Conservation (phyloP, 176 grass and related monocot species). For the Bromus sterilis region DNA sequence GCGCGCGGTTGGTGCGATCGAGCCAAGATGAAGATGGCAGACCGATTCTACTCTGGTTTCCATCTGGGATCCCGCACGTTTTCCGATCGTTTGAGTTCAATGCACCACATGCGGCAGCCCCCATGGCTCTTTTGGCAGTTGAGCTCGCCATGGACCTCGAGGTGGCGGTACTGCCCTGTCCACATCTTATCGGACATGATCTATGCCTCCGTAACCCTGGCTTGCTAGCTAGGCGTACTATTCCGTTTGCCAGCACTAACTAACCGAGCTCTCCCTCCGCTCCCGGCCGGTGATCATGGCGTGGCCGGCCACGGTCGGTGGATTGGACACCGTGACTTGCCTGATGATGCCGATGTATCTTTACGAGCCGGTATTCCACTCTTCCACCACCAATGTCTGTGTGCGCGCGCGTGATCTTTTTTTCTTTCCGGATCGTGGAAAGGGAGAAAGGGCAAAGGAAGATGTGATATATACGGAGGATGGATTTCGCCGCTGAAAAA, state of each 20-base stretch:
- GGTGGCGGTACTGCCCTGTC: slow-evolving; percentile 6
- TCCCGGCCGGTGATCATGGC: neutral
- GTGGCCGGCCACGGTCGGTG: neutral
- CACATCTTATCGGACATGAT: neutral
- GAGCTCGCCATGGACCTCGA: neutral
- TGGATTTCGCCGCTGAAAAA: too few relatives aligned
- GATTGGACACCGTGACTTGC: neutral
- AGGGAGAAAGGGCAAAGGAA: neutral
- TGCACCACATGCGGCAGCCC: slow-evolving; percentile 11
- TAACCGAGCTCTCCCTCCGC: too few relatives aligned
- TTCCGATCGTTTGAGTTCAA: neutral
- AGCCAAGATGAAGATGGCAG: neutral
- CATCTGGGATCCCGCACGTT: slow-evolving; percentile 7
- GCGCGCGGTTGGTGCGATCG: neutral
- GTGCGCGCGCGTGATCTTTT: neutral
- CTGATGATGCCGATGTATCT: neutral
- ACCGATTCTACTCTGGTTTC: neutral
- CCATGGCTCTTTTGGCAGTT: neutral
- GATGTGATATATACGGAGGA: too few relatives aligned
- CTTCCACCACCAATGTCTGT: neutral
- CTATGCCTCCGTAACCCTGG: neutral
- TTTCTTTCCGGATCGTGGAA: neutral
- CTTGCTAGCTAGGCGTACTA: neutral
- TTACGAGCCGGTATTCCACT: neutral
- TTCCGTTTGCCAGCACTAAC: neutral